phyloP scores from a whole-genome alignment of 177 flowering plant species.

The Vitis hybrid region DNA sequence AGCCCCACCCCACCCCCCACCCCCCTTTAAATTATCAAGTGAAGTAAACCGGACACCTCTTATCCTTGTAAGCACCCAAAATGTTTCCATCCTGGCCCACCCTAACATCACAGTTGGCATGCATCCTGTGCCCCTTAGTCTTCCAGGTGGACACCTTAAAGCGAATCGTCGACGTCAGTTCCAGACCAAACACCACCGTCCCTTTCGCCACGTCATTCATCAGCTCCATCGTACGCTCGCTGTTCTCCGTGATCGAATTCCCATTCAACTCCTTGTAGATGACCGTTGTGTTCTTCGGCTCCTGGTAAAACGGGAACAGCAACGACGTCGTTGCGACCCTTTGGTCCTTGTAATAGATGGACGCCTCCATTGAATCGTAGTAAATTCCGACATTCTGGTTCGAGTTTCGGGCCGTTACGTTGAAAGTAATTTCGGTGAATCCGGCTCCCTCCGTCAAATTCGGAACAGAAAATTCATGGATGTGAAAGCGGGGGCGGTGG shows the following conservation, averaged over 20 bases:
- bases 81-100: slow-evolving; percentile 69
- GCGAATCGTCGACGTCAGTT: slow-evolving; percentile 47
- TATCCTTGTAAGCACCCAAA: slow-evolving; percentile 32
- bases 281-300: slow-evolving; percentile 63
- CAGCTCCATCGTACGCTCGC: slow-evolving; percentile 45
- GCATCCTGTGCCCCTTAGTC: slow-evolving; percentile 59
- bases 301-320: slow-evolving; percentile 56
- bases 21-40: slow-evolving; percentile 21
- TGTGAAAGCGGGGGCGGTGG: slow-evolving; percentile 76
- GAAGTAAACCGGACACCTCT: slow-evolving; percentile 72
- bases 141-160: slow-evolving; percentile 68
- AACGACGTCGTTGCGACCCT: slow-evolving; percentile 47
- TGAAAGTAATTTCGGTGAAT: slow-evolving; percentile 49
- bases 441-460: slow-evolving; percentile 46
- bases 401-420: slow-evolving; percentile 66
- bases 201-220: slow-evolving; percentile 42
- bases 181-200: slow-evolving; percentile 59
- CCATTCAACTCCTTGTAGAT: slow-evolving; percentile 45
- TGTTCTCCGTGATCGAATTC: slow-evolving; percentile 34
- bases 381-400: slow-evolving; percentile 65
- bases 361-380: slow-evolving; percentile 48
- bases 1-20: not conserved
- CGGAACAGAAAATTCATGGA: slow-evolving; percentile 55
- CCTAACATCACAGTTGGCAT: slow-evolving; percentile 52
- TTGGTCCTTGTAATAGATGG: slow-evolving; percentile 56